phyloP scores from a whole-genome alignment of 768 basidiomycete species.

The Kondoa subrosea region DNA sequence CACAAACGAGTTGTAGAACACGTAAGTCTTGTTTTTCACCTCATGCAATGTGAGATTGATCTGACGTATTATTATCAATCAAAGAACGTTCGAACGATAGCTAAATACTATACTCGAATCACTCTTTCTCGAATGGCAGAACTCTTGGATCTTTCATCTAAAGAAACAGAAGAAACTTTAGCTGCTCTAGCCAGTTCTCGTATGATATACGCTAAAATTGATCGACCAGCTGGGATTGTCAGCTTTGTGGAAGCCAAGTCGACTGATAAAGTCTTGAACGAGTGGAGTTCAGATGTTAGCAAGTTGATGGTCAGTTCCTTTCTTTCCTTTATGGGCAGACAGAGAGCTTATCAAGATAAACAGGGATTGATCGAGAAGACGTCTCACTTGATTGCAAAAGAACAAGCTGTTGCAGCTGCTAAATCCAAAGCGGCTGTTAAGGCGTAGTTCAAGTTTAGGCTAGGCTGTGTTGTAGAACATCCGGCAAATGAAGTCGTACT shows the following conservation, averaged over 20 bases:
- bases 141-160: conserved; percentile 64
- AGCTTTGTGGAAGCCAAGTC: conserved; percentile 60
- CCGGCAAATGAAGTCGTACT: too few species aligned
- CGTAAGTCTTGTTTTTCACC: conserved; percentile 39
- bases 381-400: conserved; percentile 44
- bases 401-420: conserved; percentile 19
- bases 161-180: conserved; percentile 73
- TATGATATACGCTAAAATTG: conserved; percentile 82
- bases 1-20: conserved; percentile 94
- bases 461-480: too few species aligned
- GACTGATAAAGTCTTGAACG: conserved; percentile 88
- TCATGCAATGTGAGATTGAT: neutral
- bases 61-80: too few species aligned
- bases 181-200: conserved; percentile 78
- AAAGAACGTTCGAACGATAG: conserved; percentile 95
- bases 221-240: conserved; percentile 76
- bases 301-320: conserved; percentile 46
- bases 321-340: neutral
- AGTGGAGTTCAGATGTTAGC: conserved; percentile 94
- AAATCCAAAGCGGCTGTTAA: too few species aligned
- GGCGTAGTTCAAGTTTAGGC: too few species aligned
- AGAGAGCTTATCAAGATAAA: neutral
- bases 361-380: conserved; percentile 78
- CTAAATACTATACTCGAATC: conserved; percentile 87
- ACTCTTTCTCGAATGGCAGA: conserved; percentile 62